These are phyloP conservation scores for Saccharomycopsis amapae DNA, from an alignment of 805 yeast genomes.

Conservation along the genomic window DNA sequence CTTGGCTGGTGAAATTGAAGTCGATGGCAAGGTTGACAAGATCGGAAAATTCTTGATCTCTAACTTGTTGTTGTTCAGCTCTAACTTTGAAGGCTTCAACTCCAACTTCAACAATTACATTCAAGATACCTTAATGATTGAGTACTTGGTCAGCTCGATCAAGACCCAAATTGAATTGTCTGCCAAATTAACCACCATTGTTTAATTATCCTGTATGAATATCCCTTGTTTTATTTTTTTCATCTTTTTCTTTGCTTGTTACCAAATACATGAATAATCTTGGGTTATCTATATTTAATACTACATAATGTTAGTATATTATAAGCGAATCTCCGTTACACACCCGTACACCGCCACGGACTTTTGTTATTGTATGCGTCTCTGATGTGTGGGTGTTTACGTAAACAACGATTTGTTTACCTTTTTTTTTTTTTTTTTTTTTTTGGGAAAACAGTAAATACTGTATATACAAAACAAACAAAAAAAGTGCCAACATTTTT, in stretches of 20 bases:
- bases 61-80: slow-evolving; percentile 43
- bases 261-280: background rate
- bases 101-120: slow-evolving; percentile 60
- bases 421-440: no score
- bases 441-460: no score
- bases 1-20: slow-evolving; percentile 37
- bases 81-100: slow-evolving; percentile 43
- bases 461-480: no score
- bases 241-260: slow-evolving; percentile 8
- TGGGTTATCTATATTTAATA: no score
- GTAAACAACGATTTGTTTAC: no score
- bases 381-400: no score
- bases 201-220: no score
- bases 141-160: slow-evolving; percentile 73
- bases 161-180: slow-evolving; percentile 79
- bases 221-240: background rate
- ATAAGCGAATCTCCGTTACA: no score
- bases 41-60: slow-evolving; percentile 63
- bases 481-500: no score
- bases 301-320: no score
- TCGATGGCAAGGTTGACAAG: slow-evolving; percentile 47
- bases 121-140: slow-evolving; percentile 76
- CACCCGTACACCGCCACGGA: no score
- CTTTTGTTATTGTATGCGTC: no score
- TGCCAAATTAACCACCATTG: slow-evolving; percentile 61